Evolutionary conservation across 257 asterid genomes (phyloP), one percentile per base, ranked within the genome.

Genomic region (Parsonsia alboflavescens): DNA sequence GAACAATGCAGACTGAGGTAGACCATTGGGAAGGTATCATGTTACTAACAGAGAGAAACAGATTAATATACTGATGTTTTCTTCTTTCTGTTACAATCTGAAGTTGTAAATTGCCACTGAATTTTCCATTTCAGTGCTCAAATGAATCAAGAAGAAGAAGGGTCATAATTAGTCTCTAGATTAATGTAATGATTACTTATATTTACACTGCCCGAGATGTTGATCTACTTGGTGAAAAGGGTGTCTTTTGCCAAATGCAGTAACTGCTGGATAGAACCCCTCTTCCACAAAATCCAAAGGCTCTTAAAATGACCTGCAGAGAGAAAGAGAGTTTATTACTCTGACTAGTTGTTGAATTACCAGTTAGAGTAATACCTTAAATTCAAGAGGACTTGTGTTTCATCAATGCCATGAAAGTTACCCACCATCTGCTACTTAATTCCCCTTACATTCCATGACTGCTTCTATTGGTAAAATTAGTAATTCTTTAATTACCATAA

Each of bases 201-300:
- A 62, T 30, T 41, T 41, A 62, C 22, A 62, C 46, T 16, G 46
- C 52, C 30, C 24, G 46, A 19, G 75, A 42, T 59, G 53, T 12
- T 24, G 61, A 10, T 71, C 44, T 36, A 41, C 54, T 59, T 30
- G 28, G 13, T 17, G 22, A 12, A 21, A 45, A 7, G 28, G 59
- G 61, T 48, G 71, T 68, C 71, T 46, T 58, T 39, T 64, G 39
- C 75, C 63, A 58, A 58, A 63, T 64, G 26, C 22, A 58, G 68
- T 44, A 2, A 46, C 53, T 44, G 3, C 3, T 21, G 28, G 33
- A 75, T n/a, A n/a, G n/a, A 78, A 54, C 75, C 67, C 77, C 80
- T 75, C 77, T 68, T 78, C 81, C 74, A 68, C 70, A 77, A 77
- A 84, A 82, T 75, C 83, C 84, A 77, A 76, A 76, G 81, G 84